Base-by-base conservation (phyloP, 805 yeast species). In the Debaryomyces maramus region DNA sequence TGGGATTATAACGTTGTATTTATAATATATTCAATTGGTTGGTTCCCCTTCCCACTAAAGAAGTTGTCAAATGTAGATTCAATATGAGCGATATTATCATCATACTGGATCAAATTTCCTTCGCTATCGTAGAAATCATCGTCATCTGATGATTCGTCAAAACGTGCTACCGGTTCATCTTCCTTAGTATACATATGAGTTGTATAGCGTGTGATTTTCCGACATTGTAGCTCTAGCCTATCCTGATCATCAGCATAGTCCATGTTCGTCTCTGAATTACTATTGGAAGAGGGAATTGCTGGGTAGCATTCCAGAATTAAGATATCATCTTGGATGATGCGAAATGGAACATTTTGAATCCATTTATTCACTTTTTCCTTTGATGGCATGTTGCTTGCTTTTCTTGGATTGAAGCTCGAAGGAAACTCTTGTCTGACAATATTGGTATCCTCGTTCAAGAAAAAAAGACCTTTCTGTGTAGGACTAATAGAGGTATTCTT, bases 301-400 rank as follows among this genome's bases (percentile, higher is more conserved):
- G 82, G 77, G 45, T 70, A 80, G 46, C 83, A 78, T n/a, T 70
- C 72, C 18, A 51, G 44, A 40, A 48, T 42, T 13, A 52, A 32
- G 13, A 47, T 51, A 19, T 41, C 32, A 22, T 51, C 46, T 28
- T 46, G 52, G 14, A 58, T 45, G 0, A 62, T 53, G 36, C 61
- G 68, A 6, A 70, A 53, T 1, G 90, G 90, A 3, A 85, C 72
- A 20, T 70, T 67, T 3, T 64, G 62, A 24, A 85, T 73, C 93
- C 93, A 85, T 5, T 57, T 62, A 27, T 68, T 67, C 1, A 85
- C 85, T 51, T 85, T 85, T 51, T 85, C 91, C 34, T 61, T 65
- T 45, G 72, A 76, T 1, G 80, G 71, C 89, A 85, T 84, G 56
- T 79, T 81, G 6, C 73, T 63, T 2, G 80, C 79, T 21, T 61